These are phyloP conservation scores for Marasmius fiardii DNA, from an alignment of 1,284 basidiomycete species.

Conservation along the genomic window DNA sequence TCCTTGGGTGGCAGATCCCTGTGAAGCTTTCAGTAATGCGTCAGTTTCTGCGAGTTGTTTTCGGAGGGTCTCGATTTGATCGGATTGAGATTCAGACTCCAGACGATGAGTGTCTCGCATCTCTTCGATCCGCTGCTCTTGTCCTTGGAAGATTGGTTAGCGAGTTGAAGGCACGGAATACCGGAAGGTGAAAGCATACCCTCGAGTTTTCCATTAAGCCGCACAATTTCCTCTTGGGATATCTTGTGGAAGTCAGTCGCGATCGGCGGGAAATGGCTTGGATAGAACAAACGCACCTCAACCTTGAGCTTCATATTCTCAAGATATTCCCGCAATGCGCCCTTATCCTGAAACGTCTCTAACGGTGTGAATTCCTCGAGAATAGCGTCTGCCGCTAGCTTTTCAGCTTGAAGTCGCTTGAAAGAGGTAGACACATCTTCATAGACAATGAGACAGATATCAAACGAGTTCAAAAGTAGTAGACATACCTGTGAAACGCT, in stretches of 20 bases:
- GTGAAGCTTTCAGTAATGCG: conserved; percentile 56
- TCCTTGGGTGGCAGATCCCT: conserved; percentile 38
- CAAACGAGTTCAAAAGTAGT: conserved; percentile 1
- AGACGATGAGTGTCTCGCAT: conserved; percentile 78
- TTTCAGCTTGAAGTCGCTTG: conserved; percentile 70
- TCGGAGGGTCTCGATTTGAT: conserved; percentile 68
- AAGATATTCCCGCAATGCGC: conserved; percentile 73
- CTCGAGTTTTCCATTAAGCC: conserved; percentile 67
- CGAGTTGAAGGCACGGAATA: background rate
- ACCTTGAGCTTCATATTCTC: conserved; percentile 64
- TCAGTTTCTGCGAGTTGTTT: conserved; percentile 71
- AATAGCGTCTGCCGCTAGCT: conserved; percentile 64
- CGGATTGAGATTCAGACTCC: conserved; percentile 73
- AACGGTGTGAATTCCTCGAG: conserved; percentile 75
- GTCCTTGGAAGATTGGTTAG: conserved; percentile 48
- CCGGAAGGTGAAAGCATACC: conserved; percentile 41
- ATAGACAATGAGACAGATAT: conserved; percentile 7
- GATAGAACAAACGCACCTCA: conserved; percentile 46
- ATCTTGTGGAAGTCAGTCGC: conserved; percentile 36
- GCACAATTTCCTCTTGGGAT: conserved; percentile 70
- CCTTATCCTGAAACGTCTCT: conserved; percentile 60
- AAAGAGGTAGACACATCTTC: conserved; percentile 75
- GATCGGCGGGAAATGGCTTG: background rate
- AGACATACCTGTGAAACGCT: conserved; percentile 66
- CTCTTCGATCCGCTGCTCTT: conserved; percentile 82